These are phyloP conservation scores for Actinomucor elegans DNA, from an alignment of 371 early-diverging fungal species.

Conservation along the genomic window DNA sequence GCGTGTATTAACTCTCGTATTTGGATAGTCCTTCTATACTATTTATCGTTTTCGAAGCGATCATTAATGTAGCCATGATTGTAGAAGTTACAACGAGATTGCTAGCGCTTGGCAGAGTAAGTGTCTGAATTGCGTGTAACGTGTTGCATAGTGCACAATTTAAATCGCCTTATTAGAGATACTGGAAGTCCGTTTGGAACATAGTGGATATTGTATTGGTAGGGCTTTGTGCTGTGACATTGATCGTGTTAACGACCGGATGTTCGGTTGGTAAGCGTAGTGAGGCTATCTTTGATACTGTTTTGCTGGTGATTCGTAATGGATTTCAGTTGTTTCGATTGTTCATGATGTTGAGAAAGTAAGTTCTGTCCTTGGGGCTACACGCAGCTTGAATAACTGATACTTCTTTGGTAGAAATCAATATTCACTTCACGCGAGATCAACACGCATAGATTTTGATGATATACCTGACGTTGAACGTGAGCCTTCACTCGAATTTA, in stretches of 20 bases:
- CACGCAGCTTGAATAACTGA: not conserved
- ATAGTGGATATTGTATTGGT: slow-evolving; percentile 70
- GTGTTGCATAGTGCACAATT: too few relatives aligned
- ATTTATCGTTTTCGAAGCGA: slow-evolving; percentile 63
- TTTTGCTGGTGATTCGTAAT: slow-evolving; percentile 72
- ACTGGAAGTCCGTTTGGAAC: slow-evolving; percentile 78
- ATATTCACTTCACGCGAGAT: slow-evolving; percentile 41
- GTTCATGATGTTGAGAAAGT: slow-evolving; percentile 72
- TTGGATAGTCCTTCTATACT: slow-evolving; percentile 40
- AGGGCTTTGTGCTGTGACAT: slow-evolving; percentile 64
- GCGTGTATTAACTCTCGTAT: too few relatives aligned
- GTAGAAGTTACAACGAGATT: slow-evolving; percentile 69
- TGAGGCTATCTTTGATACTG: slow-evolving; percentile 71
- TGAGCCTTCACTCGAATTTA: slow-evolving; percentile 41
- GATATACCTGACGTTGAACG: slow-evolving; percentile 31
- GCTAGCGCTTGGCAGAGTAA: slow-evolving; percentile 70
- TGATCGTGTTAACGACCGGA: slow-evolving; percentile 65
- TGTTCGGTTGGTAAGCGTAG: slow-evolving; percentile 58
- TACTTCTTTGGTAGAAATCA: slow-evolving; percentile 32
- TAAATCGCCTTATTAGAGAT: slow-evolving; percentile 42
- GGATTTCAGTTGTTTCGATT: slow-evolving; percentile 68
- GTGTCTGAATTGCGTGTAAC: too few relatives aligned
- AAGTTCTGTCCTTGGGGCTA: slow-evolving; percentile 15
- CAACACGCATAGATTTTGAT: slow-evolving; percentile 46
- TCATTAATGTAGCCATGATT: slow-evolving; percentile 77